Conservation (phyloP, 768 basidiomycete species). For the Trametes maxima region DNA sequence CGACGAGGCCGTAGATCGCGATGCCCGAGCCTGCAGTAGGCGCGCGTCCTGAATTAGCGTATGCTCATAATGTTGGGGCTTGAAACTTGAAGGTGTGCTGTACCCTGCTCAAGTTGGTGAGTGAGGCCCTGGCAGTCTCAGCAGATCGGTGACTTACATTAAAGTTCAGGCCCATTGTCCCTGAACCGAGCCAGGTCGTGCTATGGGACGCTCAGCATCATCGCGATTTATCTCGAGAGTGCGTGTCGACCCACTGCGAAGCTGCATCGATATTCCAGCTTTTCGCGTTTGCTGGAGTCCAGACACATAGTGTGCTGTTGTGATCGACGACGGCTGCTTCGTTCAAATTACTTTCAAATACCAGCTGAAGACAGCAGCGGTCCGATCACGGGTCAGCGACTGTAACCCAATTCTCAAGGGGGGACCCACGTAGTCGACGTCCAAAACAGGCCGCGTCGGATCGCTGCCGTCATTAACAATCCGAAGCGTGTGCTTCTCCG, state of each 20-base stretch:
- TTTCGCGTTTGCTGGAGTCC: not conserved
- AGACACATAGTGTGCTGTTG: not conserved
- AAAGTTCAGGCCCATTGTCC: slow-evolving; percentile 13
- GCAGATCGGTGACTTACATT: slow-evolving; percentile 1
- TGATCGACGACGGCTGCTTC: not conserved
- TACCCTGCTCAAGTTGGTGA: not conserved
- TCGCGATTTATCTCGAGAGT: not conserved
- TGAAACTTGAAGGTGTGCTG: not conserved
- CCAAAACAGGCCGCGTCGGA: slow-evolving; percentile 1
- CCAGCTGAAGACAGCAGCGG: not conserved
- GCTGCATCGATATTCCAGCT: slow-evolving; percentile 3
- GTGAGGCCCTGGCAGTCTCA: not conserved
- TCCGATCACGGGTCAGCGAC: too few relatives aligned
- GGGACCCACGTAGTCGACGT: slow-evolving; percentile 21
- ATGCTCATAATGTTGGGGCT: too few relatives aligned
- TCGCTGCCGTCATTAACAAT: slow-evolving; percentile 17
- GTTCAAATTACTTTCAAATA: slow-evolving; percentile 3
- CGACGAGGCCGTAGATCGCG: slow-evolving; percentile 14
- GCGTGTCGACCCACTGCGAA: slow-evolving; percentile 7
- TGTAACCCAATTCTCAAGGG: not conserved
- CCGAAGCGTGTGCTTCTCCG: slow-evolving; percentile 19
- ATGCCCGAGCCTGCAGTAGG: slow-evolving; percentile 10
- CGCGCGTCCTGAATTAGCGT: not conserved
- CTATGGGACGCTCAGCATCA: not conserved
- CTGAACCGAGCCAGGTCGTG: slow-evolving; percentile 1